Base-by-base conservation (phyloP, 352 stramenopile species). In the Pythium sp. region DNA sequence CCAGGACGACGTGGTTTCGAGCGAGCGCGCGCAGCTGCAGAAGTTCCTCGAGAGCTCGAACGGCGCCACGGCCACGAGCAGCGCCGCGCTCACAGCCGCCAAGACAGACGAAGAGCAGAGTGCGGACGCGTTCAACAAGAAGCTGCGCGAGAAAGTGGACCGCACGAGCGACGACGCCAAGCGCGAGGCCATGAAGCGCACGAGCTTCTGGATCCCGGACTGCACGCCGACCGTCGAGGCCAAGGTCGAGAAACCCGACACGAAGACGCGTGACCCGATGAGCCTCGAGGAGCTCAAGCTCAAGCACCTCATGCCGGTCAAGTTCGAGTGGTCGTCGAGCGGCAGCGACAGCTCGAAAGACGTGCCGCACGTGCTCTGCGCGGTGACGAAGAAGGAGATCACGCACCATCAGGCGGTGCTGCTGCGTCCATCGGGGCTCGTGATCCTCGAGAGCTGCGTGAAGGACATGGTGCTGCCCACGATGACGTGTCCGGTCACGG, bases 151-250 rank as follows among this genome's bases (percentile, higher is more conserved):
- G 63, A 94, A 94, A 57, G 84, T 96, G 56, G 86, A 96, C 71
- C 68, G 72, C 57, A 84, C 80, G 54, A 92, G 78, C 5, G 82
- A 92, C 38, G 80, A 90, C 9, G 88, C 80, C 18, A 92, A 91
- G 74, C 75, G 85, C 20, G 71, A 83, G 24, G 86, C 85, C 32
- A 92, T 96, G 80, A 91, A 91, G 73, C 78, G 73, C 55, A 94
- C 86, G 38, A 93, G 84, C 68, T 96, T 89, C 67, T 96, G 88
- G 88, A 93, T 96, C 64, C 88, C 88, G 2, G 88, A 93, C 58
- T 92, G 84, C 69, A 93, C 88, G 15, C 88, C 88, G 5, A 77
- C 64, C 55, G 76, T 84, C 24, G 79, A 90, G 36, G 65, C 41
- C 7, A 82, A 68, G 30, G 67, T 93, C 53, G 74, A 73, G 28